phyloP scores from a whole-genome alignment of 2,329 filamentous ascomycete species.

The Exophiala viscosa region DNA sequence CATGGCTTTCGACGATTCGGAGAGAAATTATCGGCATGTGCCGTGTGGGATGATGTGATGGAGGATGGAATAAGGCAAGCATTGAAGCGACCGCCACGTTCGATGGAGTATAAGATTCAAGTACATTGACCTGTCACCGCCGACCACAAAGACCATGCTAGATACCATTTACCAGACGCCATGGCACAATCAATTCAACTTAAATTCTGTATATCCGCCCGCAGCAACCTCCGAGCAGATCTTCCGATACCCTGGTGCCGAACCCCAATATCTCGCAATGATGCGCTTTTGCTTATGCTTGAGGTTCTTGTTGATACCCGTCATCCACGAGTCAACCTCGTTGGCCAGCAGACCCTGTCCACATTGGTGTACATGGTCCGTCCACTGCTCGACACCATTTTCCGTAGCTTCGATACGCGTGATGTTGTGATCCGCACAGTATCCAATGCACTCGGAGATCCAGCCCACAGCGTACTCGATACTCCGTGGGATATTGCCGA shows the following conservation, averaged over 20 bases:
- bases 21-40: constrained; percentile 28
- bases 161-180: too few relatives aligned
- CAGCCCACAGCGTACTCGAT: constrained; percentile 56
- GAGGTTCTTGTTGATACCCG: constrained; percentile 52
- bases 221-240: neutral
- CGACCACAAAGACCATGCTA: too few relatives aligned
- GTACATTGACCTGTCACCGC: constrained; percentile 9
- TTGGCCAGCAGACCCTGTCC: constrained; percentile 44
- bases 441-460: constrained; percentile 40
- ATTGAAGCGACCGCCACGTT: constrained; percentile 8
- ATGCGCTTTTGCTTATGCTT: constrained; percentile 44
- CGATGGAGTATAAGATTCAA: neutral
- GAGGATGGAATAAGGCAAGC: constrained; percentile 32
- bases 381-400: constrained; percentile 44
- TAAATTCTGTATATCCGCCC: neutral
- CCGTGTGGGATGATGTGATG: constrained; percentile 33
- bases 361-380: constrained; percentile 47
- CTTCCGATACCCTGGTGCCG: constrained; percentile 3
- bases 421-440: constrained; percentile 45
- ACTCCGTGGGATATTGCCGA: constrained; percentile 54
- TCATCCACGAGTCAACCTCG: constrained; percentile 55
- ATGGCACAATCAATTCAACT: neutral
- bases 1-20: constrained; percentile 46
- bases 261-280: constrained; percentile 42
- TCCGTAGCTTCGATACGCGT: constrained; percentile 49